A percentile compares a stretch with the other conserved stretches of the same genome.
These are phyloP conservation scores for Cyclotella cryptica DNA, from an alignment of 108 stramenopile species.

Conservation along the genomic window DNA sequence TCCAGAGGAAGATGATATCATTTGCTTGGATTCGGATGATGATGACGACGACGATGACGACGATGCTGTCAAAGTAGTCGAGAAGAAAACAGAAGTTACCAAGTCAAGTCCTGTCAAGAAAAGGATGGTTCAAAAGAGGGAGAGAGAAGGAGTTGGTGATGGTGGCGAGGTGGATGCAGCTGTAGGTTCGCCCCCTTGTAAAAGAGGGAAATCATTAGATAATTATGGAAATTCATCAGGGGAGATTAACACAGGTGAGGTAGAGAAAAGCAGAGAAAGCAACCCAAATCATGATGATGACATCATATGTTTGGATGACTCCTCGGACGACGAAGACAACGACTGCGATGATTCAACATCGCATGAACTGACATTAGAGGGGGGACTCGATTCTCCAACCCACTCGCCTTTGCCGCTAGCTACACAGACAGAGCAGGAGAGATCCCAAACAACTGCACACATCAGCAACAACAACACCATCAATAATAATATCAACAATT, in stretches of 20 bases:
- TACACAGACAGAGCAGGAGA: background rate
- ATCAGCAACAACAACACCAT: background rate
- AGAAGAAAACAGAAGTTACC: background rate
- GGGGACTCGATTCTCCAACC: background rate
- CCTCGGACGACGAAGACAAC: constrained; percentile 41
- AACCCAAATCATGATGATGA: constrained; percentile 22
- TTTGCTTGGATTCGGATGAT: constrained; percentile 79
- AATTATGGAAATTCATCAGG: background rate
- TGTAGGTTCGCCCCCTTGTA: background rate
- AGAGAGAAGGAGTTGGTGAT: background rate
- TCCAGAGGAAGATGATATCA: constrained; percentile 87
- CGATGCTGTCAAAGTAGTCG: constrained; percentile 19
- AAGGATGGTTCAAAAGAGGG: constrained; percentile 11
- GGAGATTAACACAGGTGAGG: background rate
- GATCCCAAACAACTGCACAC: background rate
- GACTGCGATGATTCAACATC: background rate
- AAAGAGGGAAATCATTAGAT: constrained; percentile 4
- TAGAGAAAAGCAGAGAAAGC: constrained; percentile 10
- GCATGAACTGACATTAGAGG: background rate
- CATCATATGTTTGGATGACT: constrained; percentile 46
- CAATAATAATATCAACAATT: background rate
- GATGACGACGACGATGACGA: constrained; percentile 39
- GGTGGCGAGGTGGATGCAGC: background rate
- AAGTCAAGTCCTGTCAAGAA: constrained; percentile 11
- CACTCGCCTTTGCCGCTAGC: background rate